Conservation (phyloP, 2,329 filamentous ascomycete genomes). For the Aspergillus sp. region DNA sequence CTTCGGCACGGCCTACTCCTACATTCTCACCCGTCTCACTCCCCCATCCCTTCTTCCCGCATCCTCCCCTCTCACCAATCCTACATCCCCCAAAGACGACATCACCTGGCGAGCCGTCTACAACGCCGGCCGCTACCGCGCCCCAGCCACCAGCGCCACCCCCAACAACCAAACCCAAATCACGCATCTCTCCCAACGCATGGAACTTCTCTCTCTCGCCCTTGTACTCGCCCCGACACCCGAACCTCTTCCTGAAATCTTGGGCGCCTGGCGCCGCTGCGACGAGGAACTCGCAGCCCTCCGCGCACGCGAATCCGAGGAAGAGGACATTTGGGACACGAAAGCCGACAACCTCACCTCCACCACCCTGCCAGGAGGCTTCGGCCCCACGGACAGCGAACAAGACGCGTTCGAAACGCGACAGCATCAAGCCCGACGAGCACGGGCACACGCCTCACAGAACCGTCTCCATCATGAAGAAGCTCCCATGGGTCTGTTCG, state of each 20-base stretch:
- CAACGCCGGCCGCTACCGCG: constrained; percentile 60
- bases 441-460: constrained; percentile 27
- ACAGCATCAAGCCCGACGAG: constrained; percentile 41
- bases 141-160: constrained; percentile 30
- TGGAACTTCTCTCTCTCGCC: constrained; percentile 65
- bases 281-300: constrained; percentile 62
- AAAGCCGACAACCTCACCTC: constrained; percentile 48
- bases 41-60: constrained; percentile 37
- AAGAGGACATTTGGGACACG: constrained; percentile 61
- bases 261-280: constrained; percentile 64
- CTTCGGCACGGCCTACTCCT: constrained; percentile 66
- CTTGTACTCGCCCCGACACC: constrained; percentile 61
- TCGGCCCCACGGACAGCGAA: constrained; percentile 47
- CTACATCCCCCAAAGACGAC: constrained; percentile 50
- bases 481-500: constrained; percentile 55
- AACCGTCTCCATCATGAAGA: constrained; percentile 40
- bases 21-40: constrained; percentile 62
- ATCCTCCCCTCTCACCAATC: constrained; percentile 31
- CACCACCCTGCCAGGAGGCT: constrained; percentile 46
- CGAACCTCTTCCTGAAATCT: constrained; percentile 60
- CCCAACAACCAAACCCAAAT: constrained; percentile 48
- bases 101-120: constrained; percentile 67
- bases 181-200: constrained; percentile 61
- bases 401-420: constrained; percentile 49
- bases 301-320: constrained; percentile 56